A percentile compares a stretch with the other conserved stretches of the same genome.
These are phyloP conservation scores for Rhypophila decipiens DNA, from an alignment of 495 filamentous ascomycete species.

Conservation along the genomic window DNA sequence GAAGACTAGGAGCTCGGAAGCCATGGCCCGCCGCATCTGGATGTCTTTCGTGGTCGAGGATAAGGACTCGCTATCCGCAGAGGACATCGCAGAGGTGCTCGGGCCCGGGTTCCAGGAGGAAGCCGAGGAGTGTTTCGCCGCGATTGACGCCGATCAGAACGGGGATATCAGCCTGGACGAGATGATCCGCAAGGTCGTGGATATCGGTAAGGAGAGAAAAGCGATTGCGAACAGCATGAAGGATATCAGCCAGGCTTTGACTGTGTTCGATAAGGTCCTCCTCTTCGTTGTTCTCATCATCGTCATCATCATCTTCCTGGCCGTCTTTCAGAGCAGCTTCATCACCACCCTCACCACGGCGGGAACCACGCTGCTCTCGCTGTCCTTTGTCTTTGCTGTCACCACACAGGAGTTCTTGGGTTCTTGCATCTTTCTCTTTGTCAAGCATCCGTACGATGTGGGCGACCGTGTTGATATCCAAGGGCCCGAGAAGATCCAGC, in stretches of 20 bases:
- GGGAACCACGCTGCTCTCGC: slow-evolving; percentile 85
- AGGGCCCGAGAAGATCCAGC: slow-evolving; percentile 52
- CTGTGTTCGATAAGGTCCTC: slow-evolving; percentile 80
- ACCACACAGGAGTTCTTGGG: slow-evolving; percentile 92
- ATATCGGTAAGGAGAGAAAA: slow-evolving; percentile 76
- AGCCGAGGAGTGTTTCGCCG: slow-evolving; percentile 74
- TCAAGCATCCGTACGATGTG: slow-evolving; percentile 89
- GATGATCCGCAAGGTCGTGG: slow-evolving; percentile 82
- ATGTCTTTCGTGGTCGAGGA: slow-evolving; percentile 97
- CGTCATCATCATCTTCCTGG: slow-evolving; percentile 79
- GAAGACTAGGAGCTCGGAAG: slow-evolving; percentile 73
- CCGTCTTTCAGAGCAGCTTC: slow-evolving; percentile 79
- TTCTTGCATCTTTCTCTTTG: slow-evolving; percentile 95
- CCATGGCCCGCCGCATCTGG: slow-evolving; percentile 87
- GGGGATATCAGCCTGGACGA: slow-evolving; percentile 92
- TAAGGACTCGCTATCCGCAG: slow-evolving; percentile 65
- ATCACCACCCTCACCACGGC: slow-evolving; percentile 87
- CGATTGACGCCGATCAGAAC: slow-evolving; percentile 81
- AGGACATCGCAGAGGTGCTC: slow-evolving; percentile 84
- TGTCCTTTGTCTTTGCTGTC: slow-evolving; percentile 89
- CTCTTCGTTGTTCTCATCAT: slow-evolving; percentile 72
- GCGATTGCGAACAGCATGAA: slow-evolving; percentile 87
- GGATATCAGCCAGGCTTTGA: slow-evolving; percentile 92
- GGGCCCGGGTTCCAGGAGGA: slow-evolving; percentile 62
- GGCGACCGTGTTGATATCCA: slow-evolving; percentile 87